Evolutionary conservation across 2,329 filamentous ascomycete genomes (phyloP), one percentile per base, ranked within the genome.

Genomic region (Drechslerella stenobrocha): DNA sequence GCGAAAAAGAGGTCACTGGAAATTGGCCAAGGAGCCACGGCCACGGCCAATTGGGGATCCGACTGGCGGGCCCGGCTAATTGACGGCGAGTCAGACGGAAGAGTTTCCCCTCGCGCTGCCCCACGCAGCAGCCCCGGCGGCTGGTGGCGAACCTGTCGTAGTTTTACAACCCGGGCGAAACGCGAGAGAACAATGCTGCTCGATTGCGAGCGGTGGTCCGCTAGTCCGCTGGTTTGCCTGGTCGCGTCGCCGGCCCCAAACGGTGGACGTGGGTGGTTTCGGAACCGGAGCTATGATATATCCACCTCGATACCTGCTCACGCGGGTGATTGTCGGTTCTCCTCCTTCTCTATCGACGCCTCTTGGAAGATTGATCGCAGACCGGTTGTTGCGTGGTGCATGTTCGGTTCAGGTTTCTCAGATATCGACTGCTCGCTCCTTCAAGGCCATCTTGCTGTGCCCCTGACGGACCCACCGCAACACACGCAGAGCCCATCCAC

Each of bases 91-190:
- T n/a, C 37, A 5, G 15, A 18, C 37, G 13, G 22, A 42, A 5
- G 37, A 42, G 37, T 18, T 9, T 3, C 15, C 34, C 15, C 11
- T 9, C 34, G 34, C 34, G 34, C 34, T 37, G 6, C 37, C 37
- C 37, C 37, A 42, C 37, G 37, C 37, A 30, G 28, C 5, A 30
- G 28, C 28, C 28, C 5, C 28, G 9, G 37, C 37, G 37, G 22
- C 37, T 42, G n/a, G 37, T 18, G 37, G 22, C 37, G 34, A 18
- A 18, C 37, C 37, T 42, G 37, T 42, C 37, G 22, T 42, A 18
- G n/a, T 7, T 42, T 20, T 7, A 18, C 9, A 7, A 20, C 6
- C 37, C 9, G 9, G 37, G 9, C 3, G 9, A 42, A 42, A 42
- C 37, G 18, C 37, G 37, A 42, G n/a, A n/a, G n/a, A n/a, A n/a